Conservation (phyloP, 306 rosid genomes). For the Hippophae tibetana region DNA sequence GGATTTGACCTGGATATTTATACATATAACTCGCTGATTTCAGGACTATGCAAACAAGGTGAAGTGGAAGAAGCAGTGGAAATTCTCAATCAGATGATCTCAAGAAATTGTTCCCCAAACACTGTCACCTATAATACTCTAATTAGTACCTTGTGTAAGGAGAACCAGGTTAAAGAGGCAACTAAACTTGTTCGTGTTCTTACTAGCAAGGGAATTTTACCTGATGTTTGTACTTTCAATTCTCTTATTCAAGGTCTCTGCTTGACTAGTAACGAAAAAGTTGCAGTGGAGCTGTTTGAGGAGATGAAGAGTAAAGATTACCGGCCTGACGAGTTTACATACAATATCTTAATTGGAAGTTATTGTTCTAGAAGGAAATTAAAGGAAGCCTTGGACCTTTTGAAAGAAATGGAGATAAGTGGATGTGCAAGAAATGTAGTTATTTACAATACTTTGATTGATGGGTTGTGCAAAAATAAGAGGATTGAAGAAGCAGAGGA, state of each 20-base stretch:
- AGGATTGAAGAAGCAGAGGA: constrained; percentile 77
- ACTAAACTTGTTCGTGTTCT: constrained; percentile 53
- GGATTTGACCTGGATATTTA: constrained; percentile 71
- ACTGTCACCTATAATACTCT: constrained; percentile 68
- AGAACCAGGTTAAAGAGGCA: constrained; percentile 68
- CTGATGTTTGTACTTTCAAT: constrained; percentile 85
- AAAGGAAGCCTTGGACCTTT: constrained; percentile 48
- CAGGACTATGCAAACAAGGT: constrained; percentile 65
- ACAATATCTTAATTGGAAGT: constrained; percentile 62
- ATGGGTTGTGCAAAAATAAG: constrained; percentile 74
- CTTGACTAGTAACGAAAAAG: constrained; percentile 38
- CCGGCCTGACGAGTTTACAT: constrained; percentile 75
- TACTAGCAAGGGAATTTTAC: constrained; percentile 57
- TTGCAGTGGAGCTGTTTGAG: constrained; percentile 66
- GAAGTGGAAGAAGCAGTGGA: constrained; percentile 68
- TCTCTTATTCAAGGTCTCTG: constrained; percentile 78
- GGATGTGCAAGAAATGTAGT: constrained; percentile 75
- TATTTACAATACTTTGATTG: constrained; percentile 67
- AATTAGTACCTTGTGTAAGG: constrained; percentile 63
- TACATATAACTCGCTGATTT: constrained; percentile 66
- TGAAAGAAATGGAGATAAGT: constrained; percentile 83
- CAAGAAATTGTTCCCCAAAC: constrained; percentile 60
- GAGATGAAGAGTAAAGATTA: constrained; percentile 77
- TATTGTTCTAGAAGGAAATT: constrained; percentile 51
- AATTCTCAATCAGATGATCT: constrained; percentile 60